Base-by-base conservation (phyloP, 73 alveolate genomes). In the Stentor roeselii region DNA sequence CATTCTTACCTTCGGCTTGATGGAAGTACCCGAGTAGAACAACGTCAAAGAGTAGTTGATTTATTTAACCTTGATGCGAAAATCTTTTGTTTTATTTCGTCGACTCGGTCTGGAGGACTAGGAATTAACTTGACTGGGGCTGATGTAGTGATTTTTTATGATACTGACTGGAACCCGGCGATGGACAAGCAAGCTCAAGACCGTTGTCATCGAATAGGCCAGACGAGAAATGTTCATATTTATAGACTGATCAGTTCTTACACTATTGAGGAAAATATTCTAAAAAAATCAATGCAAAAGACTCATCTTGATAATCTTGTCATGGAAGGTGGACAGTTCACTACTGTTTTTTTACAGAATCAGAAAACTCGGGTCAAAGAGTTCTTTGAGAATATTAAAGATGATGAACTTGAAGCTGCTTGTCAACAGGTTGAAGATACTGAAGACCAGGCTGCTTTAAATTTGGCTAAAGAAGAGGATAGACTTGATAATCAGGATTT, bases 81-180 rank as follows among this genome's bases (percentile, higher is more conserved):
- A 87, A 95, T 98, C 3, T 97, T 98, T 93, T 93, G 99, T 78
- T 98, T 98, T 87, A 97, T 98, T 37, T 97, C 99, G 4, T 95
- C 99, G 36, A 98, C 99, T 3, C 89, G 99, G 42, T 94, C 99
- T 59, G 99, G 99, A 36, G 99, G 99, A 21, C 96, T 98, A 36
- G 99, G 99, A 32, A 91, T 98, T 78, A 98, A 97, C 89, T 89
- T 98, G 75, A 97, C 99, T 6, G 99, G 99, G 4, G 99, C 99
- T 2, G 99, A 98, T 86, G 92, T 98, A 50, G 99, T 98, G 58
- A 97, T 98, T 59, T 98, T 98, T 94, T 98, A 97, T 88, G 99
- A 98, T 85, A 97, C 99, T 0, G 99, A 98, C 86, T 98, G 99
- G 99, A 98, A 98, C 84, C 99, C 99, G 1, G 99, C 99, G 35